Base-by-base conservation (phyloP, 805 yeast species). In the Debaryomyces hansenii region DNA sequence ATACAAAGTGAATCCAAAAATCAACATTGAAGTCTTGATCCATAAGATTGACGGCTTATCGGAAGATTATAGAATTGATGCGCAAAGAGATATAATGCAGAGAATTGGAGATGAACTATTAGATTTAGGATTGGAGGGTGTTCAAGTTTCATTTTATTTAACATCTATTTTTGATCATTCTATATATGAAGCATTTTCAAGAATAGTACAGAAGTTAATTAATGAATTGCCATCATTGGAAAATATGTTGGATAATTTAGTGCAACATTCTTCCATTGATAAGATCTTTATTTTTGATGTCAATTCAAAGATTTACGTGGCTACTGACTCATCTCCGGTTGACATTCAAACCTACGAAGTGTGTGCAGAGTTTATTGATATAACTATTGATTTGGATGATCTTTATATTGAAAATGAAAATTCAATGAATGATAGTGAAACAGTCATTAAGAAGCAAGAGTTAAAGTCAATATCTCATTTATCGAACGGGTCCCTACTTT, bases 111-210 rank as follows among this genome's bases (percentile, higher is more conserved):
- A 94, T 66, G 97, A 91, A 61, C 74, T 94, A 33, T 72, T 87
- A 47, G 98, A 91, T 60, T 78, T 87, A 53, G 97, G 97, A 0
- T 72, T 91, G 29, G 96, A 90, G 58, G 95, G 94, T 18, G 96
- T 90, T 14, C 94, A 90, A 60, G 87, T 92, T 2, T 83, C 92
- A 3, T 94, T 90, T 65, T 94, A 94, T 64, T 74, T 90, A 57
- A 94, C 99, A 1, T 87, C 96, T 1, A 92, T 94, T 37, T 92
- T 91, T 64, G 98, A 94, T 64, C 97, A 91, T 64, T 87, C 96
- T 15, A 90, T 94, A 39, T 90, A 91, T 62, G 99, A 92, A 65
- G 97, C 97, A 1, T 89, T 94, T 57, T 87, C 96, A 12, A 78
- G 96, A 57, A 90, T 94, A 43, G 90, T 92, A 5, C 98, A 94